These are phyloP conservation scores for Cinchona pubescens DNA, from an alignment of 257 asterid species.

Conservation along the genomic window DNA sequence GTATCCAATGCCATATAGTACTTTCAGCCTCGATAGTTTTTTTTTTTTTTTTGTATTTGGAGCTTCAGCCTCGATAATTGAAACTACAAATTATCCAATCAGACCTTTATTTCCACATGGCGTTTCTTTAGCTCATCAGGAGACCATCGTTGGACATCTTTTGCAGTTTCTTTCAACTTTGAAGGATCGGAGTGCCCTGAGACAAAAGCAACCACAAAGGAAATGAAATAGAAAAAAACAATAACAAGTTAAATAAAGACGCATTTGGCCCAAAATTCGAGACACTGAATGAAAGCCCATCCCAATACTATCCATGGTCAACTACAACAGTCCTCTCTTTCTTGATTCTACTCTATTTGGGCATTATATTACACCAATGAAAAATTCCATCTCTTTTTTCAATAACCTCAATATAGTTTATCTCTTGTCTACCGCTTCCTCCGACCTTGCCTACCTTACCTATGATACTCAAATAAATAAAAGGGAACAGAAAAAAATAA, in stretches of 20 bases:
- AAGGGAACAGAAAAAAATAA: neutral
- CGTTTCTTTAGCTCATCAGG: conserved; percentile 66
- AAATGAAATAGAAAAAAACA: conserved; percentile 1
- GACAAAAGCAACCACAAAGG: conserved; percentile 4
- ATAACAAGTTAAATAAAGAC: neutral
- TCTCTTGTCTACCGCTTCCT: neutral
- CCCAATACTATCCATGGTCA: neutral
- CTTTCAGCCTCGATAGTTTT: neutral
- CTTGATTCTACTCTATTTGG: neutral
- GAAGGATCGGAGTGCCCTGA: conserved; percentile 83
- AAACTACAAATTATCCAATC: conserved; percentile 12
- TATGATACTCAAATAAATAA: neutral
- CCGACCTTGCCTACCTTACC: too few species aligned
- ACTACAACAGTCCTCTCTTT: too few species aligned
- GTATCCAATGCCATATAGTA: neutral
- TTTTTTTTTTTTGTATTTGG: too few species aligned
- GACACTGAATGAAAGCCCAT: neutral
- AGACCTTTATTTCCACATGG: conserved; percentile 67
- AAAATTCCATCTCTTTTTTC: too few species aligned
- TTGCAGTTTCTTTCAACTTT: conserved; percentile 61
- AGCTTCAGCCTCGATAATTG: too few species aligned
- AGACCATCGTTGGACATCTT: conserved; percentile 49
- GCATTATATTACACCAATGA: neutral
- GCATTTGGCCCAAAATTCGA: neutral
- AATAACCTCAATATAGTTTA: neutral